Percentiles rank a stretch among this genome's conserved stretches.
phyloP scores from a whole-genome alignment of 306 rosid species.

The Quercus berberidifolia region DNA sequence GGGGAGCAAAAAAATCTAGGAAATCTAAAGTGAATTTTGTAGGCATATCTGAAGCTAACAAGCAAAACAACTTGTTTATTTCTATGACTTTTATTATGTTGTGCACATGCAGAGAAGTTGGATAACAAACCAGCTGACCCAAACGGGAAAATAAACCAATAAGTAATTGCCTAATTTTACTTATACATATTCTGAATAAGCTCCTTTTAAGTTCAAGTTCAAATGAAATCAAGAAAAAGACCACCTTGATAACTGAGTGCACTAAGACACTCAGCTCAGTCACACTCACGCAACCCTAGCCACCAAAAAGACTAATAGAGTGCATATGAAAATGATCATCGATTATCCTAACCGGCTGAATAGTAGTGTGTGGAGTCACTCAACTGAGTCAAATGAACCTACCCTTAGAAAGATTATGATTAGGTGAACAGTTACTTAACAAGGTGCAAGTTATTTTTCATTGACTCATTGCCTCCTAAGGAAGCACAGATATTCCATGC shows the following conservation, averaged over 20 bases:
- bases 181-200: not conserved
- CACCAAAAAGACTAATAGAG: not conserved
- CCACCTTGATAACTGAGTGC: not conserved
- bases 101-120: not conserved
- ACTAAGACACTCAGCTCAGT: not conserved
- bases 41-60: not conserved
- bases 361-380: not conserved
- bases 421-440: not conserved
- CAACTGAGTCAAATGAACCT: not conserved
- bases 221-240: not conserved
- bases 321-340: not conserved
- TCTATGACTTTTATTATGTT: not conserved
- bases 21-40: not conserved
- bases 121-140: not conserved
- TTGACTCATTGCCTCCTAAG: not conserved
- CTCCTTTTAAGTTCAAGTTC: not conserved
- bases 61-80: not conserved
- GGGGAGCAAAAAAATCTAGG: not conserved
- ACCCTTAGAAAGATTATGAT: not conserved
- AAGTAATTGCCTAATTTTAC: not conserved
- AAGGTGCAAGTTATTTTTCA: not conserved
- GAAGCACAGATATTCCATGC: constrained; percentile 18
- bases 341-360: no score
- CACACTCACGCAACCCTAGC: not conserved
- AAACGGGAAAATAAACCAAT: not conserved